Conservation (phyloP, 306 rosid genomes). For the Pyrus betulifolia region DNA sequence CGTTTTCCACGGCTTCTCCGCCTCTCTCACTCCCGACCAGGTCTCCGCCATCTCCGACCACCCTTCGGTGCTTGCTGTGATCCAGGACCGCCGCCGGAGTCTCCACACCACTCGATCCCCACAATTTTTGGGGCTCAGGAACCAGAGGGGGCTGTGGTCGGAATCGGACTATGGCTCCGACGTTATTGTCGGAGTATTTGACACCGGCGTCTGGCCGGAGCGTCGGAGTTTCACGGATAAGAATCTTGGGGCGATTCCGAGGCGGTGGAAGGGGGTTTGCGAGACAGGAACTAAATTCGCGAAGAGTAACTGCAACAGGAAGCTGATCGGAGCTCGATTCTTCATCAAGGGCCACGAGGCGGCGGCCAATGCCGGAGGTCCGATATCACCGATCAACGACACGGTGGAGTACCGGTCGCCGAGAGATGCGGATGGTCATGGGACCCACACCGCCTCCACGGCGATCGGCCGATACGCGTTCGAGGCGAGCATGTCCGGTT, state of each 20-base stretch:
- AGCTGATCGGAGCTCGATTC: slow-evolving; percentile 71
- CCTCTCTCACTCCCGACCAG: slow-evolving; percentile 38
- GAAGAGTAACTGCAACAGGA: slow-evolving; percentile 47
- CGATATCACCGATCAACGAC: slow-evolving; percentile 46
- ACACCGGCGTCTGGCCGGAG: slow-evolving; percentile 89
- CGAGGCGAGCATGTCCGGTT: slow-evolving; percentile 71
- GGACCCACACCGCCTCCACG: slow-evolving; percentile 89
- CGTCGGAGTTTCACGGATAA: slow-evolving; percentile 68
- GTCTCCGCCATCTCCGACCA: slow-evolving; percentile 30
- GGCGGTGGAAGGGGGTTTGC: slow-evolving; percentile 76
- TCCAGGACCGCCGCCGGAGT: slow-evolving; percentile 61
- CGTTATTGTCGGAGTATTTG: slow-evolving; percentile 67
- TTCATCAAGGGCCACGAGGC: slow-evolving; percentile 81
- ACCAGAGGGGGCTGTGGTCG: slow-evolving; percentile 89
- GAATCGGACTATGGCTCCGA: slow-evolving; percentile 90
- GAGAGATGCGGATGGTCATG: slow-evolving; percentile 90
- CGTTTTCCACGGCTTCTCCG: slow-evolving; percentile 88
- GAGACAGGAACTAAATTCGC: slow-evolving; percentile 54
- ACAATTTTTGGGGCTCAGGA: slow-evolving; percentile 80
- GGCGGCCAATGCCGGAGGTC: slow-evolving; percentile 37
- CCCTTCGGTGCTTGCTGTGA: slow-evolving; percentile 63
- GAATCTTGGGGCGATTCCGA: slow-evolving; percentile 67
- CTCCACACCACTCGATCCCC: slow-evolving; percentile 98
- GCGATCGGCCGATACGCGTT: slow-evolving; percentile 71
- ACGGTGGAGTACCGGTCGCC: slow-evolving; percentile 77